A percentile compares a stretch with the other conserved stretches of the same genome.
Evolutionary conservation across 2,329 filamentous ascomycete genomes (phyloP).

Genomic region (Ilyonectria destructans): DNA sequence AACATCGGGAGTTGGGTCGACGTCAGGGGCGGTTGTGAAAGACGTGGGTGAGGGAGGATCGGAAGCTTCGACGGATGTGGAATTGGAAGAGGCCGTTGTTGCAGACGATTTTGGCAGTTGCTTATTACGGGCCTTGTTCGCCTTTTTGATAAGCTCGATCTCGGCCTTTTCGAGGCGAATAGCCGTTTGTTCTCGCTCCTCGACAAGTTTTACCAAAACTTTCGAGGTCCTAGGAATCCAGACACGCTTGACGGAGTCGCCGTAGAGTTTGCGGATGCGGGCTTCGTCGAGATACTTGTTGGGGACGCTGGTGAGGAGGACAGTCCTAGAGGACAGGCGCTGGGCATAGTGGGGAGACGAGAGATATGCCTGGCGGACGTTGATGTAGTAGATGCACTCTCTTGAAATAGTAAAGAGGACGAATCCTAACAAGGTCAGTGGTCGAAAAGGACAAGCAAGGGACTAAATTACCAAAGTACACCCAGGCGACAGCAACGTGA

Average conservation of each 20-base stretch:
- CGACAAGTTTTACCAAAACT: conserved; percentile 84
- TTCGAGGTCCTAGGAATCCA: conserved; percentile 88
- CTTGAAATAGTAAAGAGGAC: conserved; percentile 90
- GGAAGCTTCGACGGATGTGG: conserved; percentile 15
- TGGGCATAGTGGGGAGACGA: conserved; percentile 87
- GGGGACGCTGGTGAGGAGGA: conserved; percentile 91
- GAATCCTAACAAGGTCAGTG: conserved; percentile 68
- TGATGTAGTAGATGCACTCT: conserved; percentile 93
- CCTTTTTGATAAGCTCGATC: conserved; percentile 85
- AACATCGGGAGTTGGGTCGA: conserved; percentile 15
- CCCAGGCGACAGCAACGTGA: conserved; percentile 84
- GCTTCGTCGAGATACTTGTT: conserved; percentile 82
- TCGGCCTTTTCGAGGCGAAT: conserved; percentile 90
- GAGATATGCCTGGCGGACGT: conserved; percentile 92
- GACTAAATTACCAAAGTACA: conserved; percentile 72
- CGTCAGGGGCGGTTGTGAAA: conserved; percentile 29
- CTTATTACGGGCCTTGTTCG: conserved; percentile 82
- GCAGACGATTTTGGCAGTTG: conserved; percentile 29
- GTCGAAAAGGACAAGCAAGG: too few relatives aligned
- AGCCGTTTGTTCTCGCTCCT: conserved; percentile 85
- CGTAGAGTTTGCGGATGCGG: conserved; percentile 86
- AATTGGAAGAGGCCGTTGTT: conserved; percentile 25
- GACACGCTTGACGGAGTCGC: conserved; percentile 83
- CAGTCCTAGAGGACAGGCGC: conserved; percentile 90
- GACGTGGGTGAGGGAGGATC: conserved; percentile 37